Evolutionary conservation across 1,139 yeast species (phyloP).

Genomic region (Tardiomyces digboiensis): DNA sequence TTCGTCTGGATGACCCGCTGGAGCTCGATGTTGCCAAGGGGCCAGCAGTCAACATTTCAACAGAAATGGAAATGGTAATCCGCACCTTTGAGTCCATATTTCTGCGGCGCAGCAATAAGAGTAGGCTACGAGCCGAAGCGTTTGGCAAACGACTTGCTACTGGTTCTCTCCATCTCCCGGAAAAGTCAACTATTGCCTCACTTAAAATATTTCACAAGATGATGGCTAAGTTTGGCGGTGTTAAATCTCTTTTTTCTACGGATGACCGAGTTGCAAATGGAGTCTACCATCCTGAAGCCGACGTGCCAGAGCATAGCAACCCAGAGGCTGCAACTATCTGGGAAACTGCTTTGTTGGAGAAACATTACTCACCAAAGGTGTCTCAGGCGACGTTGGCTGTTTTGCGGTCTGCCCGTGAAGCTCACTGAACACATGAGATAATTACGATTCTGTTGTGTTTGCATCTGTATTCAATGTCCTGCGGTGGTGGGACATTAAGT

Average conservation of each 20-base stretch:
- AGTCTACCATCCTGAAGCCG: slow-evolving; percentile 53
- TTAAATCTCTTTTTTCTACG: slow-evolving; percentile 71
- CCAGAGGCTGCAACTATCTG: slow-evolving; percentile 85
- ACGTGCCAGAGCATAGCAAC: slow-evolving; percentile 66
- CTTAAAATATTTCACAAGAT: slow-evolving; percentile 72
- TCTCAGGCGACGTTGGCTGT: slow-evolving; percentile 36
- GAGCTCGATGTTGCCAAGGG: slow-evolving; percentile 26
- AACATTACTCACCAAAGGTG: slow-evolving; percentile 79
- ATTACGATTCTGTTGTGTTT: no score
- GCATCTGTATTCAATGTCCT: no score
- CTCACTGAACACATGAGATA: no score
- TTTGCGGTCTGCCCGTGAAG: background rate
- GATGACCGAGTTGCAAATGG: slow-evolving; percentile 86
- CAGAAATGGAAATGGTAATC: slow-evolving; percentile 77
- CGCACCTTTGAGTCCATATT: slow-evolving; percentile 74
- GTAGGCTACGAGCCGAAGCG: slow-evolving; percentile 65
- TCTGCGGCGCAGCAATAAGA: slow-evolving; percentile 66
- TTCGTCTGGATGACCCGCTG: slow-evolving; percentile 72
- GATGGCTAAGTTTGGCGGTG: slow-evolving; percentile 50
- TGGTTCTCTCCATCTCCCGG: slow-evolving; percentile 68
- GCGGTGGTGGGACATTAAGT: no score
- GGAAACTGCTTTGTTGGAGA: slow-evolving; percentile 71
- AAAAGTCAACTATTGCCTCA: slow-evolving; percentile 72
- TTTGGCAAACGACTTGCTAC: slow-evolving; percentile 74
- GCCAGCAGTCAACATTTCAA: slow-evolving; percentile 63